Base-by-base conservation (phyloP, 306 rosid species). In the Styphnolobium japonicum region DNA sequence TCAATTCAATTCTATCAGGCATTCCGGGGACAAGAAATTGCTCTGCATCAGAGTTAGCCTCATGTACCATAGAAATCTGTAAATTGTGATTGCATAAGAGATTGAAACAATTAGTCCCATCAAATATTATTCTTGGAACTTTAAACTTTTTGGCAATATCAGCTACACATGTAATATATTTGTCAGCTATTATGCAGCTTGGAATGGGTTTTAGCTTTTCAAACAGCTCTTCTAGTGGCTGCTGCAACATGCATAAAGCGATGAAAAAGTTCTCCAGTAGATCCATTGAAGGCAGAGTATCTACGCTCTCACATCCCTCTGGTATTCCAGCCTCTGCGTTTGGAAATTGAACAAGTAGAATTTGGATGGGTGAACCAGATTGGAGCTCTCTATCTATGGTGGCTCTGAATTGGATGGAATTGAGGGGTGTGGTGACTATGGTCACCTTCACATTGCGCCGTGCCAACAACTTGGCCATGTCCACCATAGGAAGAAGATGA, bases 401-500 rank as follows among this genome's bases (percentile, higher is more conserved):
- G 1, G 2, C 43, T 82, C 67, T 25, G 56, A 87, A 87, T 46
- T 87, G 76, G 7, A 70, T 40, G 39, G 96, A 90, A 27, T 91
- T 91, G 51, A 58, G 67, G 1, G 92, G 89, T 46, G 96, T 91
- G 2, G 93, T 91, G 73, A 91, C 68, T 55, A 91, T 37, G 45
- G 84, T 91, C 3, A 86, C 90, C 11, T 71, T 60, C 46, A 86
- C 86, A 4, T 88, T 88, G 16, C 78, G 90, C 55, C 80, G 72
- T 6, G 89, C 86, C 0, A 91, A 77, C 6, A 89, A 80, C 18
- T 74, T 84, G 29, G 93, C 93, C 77, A 89, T 84, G 83, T 91
- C 96, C 9, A 89, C 83, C 90, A 89, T 62, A 9, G 96, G 93
- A n/a, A 91, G 84, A 86, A 89, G 86, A 34, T 91, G 96, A 62